Percentiles rank a stretch among this genome's conserved stretches.
Evolutionary conservation across 2,329 filamentous ascomycete species (phyloP).

Genomic region (Ceratocystis lukuohia): DNA sequence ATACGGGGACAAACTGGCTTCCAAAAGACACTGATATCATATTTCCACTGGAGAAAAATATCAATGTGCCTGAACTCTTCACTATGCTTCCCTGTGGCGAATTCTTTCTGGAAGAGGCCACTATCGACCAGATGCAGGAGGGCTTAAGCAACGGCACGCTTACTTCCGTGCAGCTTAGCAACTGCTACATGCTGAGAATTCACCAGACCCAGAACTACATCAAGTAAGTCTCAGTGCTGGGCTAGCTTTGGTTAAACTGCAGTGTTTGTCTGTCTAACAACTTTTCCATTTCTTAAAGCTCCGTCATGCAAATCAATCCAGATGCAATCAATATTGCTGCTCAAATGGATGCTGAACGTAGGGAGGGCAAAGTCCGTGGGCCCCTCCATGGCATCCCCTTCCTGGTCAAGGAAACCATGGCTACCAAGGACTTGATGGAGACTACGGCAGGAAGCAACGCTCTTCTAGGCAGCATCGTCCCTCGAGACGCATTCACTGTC

Average conservation of each 20-base stretch:
- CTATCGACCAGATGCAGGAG: conserved; percentile 52
- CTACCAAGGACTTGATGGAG: too few relatives aligned
- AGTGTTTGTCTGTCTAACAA: not conserved
- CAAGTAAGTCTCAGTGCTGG: conserved; percentile 33
- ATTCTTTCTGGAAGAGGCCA: conserved; percentile 54
- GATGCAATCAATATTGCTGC: too few relatives aligned
- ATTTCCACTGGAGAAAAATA: conserved; percentile 29
- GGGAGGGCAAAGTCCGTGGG: too few relatives aligned
- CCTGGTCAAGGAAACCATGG: too few relatives aligned
- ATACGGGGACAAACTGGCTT: not conserved
- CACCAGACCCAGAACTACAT: conserved; percentile 52
- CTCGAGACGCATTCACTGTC: too few relatives aligned
- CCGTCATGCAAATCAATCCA: too few relatives aligned
- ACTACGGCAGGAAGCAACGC: too few relatives aligned
- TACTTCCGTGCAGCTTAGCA: conserved; percentile 43
- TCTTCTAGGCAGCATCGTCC: too few relatives aligned
- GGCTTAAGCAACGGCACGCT: conserved; percentile 41
- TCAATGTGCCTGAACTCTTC: conserved; percentile 34
- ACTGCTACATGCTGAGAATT: conserved; percentile 49
- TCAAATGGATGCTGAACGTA: too few relatives aligned
- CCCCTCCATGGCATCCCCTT: too few relatives aligned
- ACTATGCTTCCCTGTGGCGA: conserved; percentile 49
- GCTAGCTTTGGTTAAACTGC: not conserved
- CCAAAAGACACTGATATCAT: conserved; percentile 19
- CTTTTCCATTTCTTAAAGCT: not conserved